Base-by-base conservation (phyloP, 1,284 basidiomycete species). In the Pascua guehoae region DNA sequence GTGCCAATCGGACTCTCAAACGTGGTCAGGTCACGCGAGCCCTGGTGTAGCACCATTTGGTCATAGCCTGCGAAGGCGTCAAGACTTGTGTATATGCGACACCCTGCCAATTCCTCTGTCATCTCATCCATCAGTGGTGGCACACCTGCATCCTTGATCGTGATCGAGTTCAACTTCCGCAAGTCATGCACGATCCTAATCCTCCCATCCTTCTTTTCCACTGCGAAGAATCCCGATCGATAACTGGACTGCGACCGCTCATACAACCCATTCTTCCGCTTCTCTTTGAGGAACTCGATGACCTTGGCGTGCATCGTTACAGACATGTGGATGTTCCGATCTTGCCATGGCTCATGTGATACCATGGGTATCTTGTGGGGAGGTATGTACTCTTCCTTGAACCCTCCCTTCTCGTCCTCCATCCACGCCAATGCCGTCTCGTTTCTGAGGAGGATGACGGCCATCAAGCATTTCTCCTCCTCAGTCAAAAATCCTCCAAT, bases 171-270 rank as follows among this genome's bases (percentile, higher is more conserved):
- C 17, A 58, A 43, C 43, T 49, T 54, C 52, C 54, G 57, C 17
- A 58, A 32, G 45, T 58, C 53, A 48, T 58, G 57, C 14, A 58
- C 57, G 8, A 58, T 14, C 14, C 57, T 47, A 14, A 58, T 51
- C 32, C 53, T 11, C 9, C 57, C 57, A 32, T 51, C 57, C 48
- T 55, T 55, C 49, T 58, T 58, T 39, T 58, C 52, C 17, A 54
- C 57, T 12, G 53, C 39, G 36, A 58, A 58, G 57, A 47, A 54
- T 9, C 43, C 48, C 1, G 54, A 55, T 5, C 54, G 12, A 38
- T 55, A 55, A 2, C 42, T 18, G 2, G 54, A 49, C 15, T 55
- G 54, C 4, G 54, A 55, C 17, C 54, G 15, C 41, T 55, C 54
- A 43, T 55, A 55, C 5, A 55, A 17, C 3, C 54, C 54, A 14